Base-by-base conservation (phyloP, 2,329 filamentous ascomycete genomes). In the Nemania sp. region DNA sequence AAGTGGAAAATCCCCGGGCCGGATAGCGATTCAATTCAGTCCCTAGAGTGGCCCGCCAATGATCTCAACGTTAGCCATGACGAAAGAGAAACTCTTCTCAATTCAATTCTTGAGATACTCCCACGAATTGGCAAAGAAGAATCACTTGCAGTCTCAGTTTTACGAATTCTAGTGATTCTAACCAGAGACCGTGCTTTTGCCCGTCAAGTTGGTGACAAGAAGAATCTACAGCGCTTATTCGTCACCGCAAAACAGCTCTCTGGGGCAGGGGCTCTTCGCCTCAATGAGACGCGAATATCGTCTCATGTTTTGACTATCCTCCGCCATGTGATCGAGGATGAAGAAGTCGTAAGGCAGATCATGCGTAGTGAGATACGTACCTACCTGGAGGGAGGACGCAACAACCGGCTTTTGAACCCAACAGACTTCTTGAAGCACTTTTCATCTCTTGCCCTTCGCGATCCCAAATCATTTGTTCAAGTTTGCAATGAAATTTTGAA, bases 211-310 rank as follows among this genome's bases (percentile, higher is more conserved):
- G 90, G 90, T 5, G 89, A 96, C 68, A 96, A 91, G 75, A 89
- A 86, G 68, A 95, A 96, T 64, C 79, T 99, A 43, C 90, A 94
- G 67, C 83, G 91, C 23, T 77, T 99, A 19, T 97, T 99, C 72
- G 83, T 97, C 46, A 96, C 97, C 90, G 86, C 93, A 52, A 96
- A 95, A 70, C 93, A 97, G 70, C 82, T 97, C 54, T 86, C 90
- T 17, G 89, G 89, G 22, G 81, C 86, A 24, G 88, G 89, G 6
- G 89, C 91, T 24, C 83, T 89, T 49, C 86, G 87, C 49, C 80
- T 99, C 8, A 79, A 75, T 56, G 77, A 80, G 34, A 77, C 75
- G 2, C 76, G 75, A 48, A 73, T 83, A 33, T 75, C 77, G 3
- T 71, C 77, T 19, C 81, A 88, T 52, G 88, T 96, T 64, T 87